Base-by-base conservation (phyloP, 2,329 filamentous ascomycete genomes). In the Aspergillus japonicus region DNA sequence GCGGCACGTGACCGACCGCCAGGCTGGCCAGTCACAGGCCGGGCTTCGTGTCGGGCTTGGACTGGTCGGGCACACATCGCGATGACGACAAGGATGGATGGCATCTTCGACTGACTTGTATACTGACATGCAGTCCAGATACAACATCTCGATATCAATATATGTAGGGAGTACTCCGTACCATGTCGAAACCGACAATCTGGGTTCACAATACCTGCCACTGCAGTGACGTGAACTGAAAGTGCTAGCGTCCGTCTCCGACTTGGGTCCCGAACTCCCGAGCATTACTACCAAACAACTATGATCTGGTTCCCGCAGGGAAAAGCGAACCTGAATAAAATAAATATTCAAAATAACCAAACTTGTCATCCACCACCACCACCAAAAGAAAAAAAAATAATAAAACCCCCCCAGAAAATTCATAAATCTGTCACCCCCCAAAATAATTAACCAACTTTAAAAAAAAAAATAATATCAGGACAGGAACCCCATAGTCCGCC, bases 1-100 rank as follows among this genome's bases (percentile, higher is more conserved):
- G 39, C 35, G 61, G 5, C 65, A 67, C 65, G 65, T 67, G 65
- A 66, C 33, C 47, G 3, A 8, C 31, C 24, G 56, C 55, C 61
- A 50, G 26, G 50, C 55, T 62, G 63, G 53, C 63, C 63, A 63
- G 53, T 63, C 61, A 57, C 44, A 47, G 19, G 16, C 42, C 10
- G 21, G 57, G 47, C 53, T 44, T 55, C 52, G 56, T 39, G 54
- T 54, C 50, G 53, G 47, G 47, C 26, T 26, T 47, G 49, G 53
- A 56, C 31, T 47, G 33, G 61, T 57, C 54, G 58, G 57, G 60
- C 51, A 51, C 49, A 47, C 35, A 57, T 26, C 19, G 57, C 21
- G 52, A 62, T 57, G 54, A 61, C 42, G 53, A 61, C 66, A 68
- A 62, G n/a, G 31, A 21, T 23, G 5, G 21, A 23, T 31, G 26